Base-by-base conservation (phyloP, 179 eudicot genomes). In the Silene coronaria region DNA sequence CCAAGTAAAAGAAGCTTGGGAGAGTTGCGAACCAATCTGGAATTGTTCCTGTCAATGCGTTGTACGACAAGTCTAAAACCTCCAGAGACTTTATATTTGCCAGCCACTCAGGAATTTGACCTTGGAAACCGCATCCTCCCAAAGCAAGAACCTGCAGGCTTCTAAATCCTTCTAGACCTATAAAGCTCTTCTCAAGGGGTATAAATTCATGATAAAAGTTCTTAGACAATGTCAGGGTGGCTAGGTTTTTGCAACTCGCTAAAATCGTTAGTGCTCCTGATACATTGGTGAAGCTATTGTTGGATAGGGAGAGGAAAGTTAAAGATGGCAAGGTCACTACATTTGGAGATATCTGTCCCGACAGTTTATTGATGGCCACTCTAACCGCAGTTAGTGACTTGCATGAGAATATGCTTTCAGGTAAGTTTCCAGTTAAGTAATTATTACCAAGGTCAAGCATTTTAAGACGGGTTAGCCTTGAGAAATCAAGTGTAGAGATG, bases 401-500 rank as follows among this genome's bases (percentile, higher is more conserved):
- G 91, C 97, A 91, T 11, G 82, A 84, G 79, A 82, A 91, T 58
- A 92, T 79, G 82, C 85, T 90, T n/a, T 70, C 74, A 6, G 98
- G 98, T 73, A 94, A 66, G 26, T 74, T 80, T 27, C 98, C 98
- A 0, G 77, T 80, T 77, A 94, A 89, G 48, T 67, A 53, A 78
- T 94, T 94, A 80, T 91, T 84, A 57, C 98, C 98, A 3, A 94
- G 90, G 82, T 94, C 98, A 36, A 94, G 82, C 7, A 80, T 80
- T 70, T 71, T 64, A 62, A 94, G 91, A 32, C 75, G 81, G 6
- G 55, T 57, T 45, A 92, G 88, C 23, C 67, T 83, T 1, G 97
- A 90, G 82, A 94, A 94, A 79, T 94, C 82, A n/a, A 94, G 88
- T 8, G 80, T 72, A 3, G 96, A 87, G 69, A 90, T 89, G 79